Percentiles rank a stretch among this genome's conserved stretches.
These are phyloP conservation scores for Cutaneotrichosporon arboriforme DNA, from an alignment of 1,284 basidiomycete genomes.

Conservation along the genomic window DNA sequence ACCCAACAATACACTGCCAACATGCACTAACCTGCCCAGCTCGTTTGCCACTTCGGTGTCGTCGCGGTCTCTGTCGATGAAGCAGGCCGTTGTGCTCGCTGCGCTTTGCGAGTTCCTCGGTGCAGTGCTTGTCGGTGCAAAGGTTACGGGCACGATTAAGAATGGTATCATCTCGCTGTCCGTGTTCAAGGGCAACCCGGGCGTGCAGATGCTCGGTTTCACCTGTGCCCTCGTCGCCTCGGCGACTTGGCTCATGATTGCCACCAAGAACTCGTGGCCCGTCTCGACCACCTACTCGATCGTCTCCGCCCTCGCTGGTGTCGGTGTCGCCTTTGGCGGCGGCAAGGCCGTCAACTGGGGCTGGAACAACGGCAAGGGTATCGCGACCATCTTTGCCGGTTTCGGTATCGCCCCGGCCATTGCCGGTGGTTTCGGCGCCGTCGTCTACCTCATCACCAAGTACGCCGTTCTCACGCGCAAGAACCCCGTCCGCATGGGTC, in stretches of 20 bases:
- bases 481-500: slow-evolving; percentile 38
- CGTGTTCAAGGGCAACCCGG: slow-evolving; percentile 49
- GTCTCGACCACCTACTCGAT: slow-evolving; percentile 51
- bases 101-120: slow-evolving; percentile 50
- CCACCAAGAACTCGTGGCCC: slow-evolving; percentile 47
- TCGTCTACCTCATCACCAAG: slow-evolving; percentile 49
- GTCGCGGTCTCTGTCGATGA: slow-evolving; percentile 50
- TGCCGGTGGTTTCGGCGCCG: slow-evolving; percentile 49
- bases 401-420: slow-evolving; percentile 46
- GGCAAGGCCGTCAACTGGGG: slow-evolving; percentile 50
- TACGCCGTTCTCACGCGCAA: slow-evolving; percentile 46
- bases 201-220: slow-evolving; percentile 51
- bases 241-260: slow-evolving; percentile 49
- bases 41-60: slow-evolving; percentile 52
- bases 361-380: slow-evolving; percentile 52
- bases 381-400: slow-evolving; percentile 49
- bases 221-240: slow-evolving; percentile 47
- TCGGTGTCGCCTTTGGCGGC: slow-evolving; percentile 51
- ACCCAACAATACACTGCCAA: not conserved
- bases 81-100: slow-evolving; percentile 49
- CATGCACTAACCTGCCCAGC: slow-evolving; percentile 30
- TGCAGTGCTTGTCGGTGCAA: slow-evolving; percentile 49
- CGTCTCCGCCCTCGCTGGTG: slow-evolving; percentile 51
- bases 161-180: slow-evolving; percentile 48
- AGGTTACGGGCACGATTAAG: slow-evolving; percentile 51